Base-by-base conservation (phyloP, 768 basidiomycete genomes). In the Pholiota conissans region DNA sequence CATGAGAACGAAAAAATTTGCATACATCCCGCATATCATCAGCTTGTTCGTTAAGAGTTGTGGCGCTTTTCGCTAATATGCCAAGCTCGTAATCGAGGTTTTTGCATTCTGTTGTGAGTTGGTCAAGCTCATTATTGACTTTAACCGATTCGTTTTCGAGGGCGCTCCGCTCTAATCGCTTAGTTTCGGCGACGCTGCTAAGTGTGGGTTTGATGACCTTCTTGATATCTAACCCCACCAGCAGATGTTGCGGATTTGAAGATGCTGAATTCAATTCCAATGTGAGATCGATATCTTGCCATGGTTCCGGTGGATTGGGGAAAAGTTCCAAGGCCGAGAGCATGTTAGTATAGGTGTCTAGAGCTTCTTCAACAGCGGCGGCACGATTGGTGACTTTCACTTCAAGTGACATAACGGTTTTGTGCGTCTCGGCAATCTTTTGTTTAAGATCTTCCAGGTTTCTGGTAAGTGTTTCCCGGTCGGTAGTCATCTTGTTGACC, bases 401-500 rank as follows among this genome's bases (percentile, higher is more conserved):
- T 69, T 98, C 96, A 49, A 93, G 83, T 16, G 84, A 83, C 79
- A 91, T 86, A 30, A 90, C 81, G 13, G 75, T 71, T 66, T 87
- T 84, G 57, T 88, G 86, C 2, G 88, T 84, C 63, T 95, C 89
- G 0, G 84, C 72, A 7, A 92, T 83, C 67, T 89, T 93, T 59
- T 83, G 77, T 61, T 84, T 88, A 54, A 95, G 82, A 59, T 91
- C 90, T 61, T 89, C 86, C 53, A 94, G 73, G 63, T 82, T 89
- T 50, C 85, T 82, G 3, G 83, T 76, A 32, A 96, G 79, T 26
- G 79, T 84, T 63, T 95, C 91, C 56, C 93, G 89, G 62, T 98
- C 95, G 4, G 85, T 85, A 65, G 89, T 95, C 92, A 99, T 95
- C 34, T 86, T 86, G 53, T 84, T 74, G 39, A 97, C 93, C 72